Base-by-base conservation (phyloP, 2,329 filamentous ascomycete species). In the Pyrenophora teres region DNA sequence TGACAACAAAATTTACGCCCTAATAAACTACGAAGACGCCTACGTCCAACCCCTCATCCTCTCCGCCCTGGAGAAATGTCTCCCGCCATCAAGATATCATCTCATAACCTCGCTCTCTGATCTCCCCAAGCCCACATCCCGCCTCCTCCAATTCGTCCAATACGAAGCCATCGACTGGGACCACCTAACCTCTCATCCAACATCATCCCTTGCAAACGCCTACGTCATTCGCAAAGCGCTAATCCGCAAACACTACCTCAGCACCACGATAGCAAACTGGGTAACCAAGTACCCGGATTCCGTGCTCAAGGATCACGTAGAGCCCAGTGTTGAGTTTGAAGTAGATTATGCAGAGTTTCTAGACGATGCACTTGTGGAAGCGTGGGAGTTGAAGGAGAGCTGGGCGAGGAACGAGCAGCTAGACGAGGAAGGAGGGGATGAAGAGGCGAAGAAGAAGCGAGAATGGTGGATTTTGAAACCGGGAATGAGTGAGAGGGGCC, bases 381-480 rank as follows among this genome's bases (percentile, higher is more conserved):
- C 89, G 0, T 97, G 88, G 71, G 94, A 97, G 67, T 76, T 99
- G 44, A 82, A 87, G 16, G 90, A 90, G 50, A 92, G 89, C 62
- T 81, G 95, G 73, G 83, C 83, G 27, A 80, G 80, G 39, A 96
- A 96, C 63, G 83, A 83, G 42, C 50, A 56, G 18, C 43, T 46
- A 8, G 23, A 25, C 23, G 23, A 9, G n/a, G 41, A 43, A 2
- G 6, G 12, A 82, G 39, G 74, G 1, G 71, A 74, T 21, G 67
- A 65, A 3, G 47, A 46, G 2, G 16, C 15, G 12, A 33, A 10
- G 4, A 50, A 54, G 10, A 61, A 74, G 25, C 81, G 82, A 52
- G 86, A 95, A 70, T 99, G 93, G 93, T 99, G 94, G 94, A 97
- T 99, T 60, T 74, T 99, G 53, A 99, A 99, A 76, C 93, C 94